Base-by-base conservation (phyloP, 805 yeast genomes). In the Sugiyamaella chiloensis region DNA sequence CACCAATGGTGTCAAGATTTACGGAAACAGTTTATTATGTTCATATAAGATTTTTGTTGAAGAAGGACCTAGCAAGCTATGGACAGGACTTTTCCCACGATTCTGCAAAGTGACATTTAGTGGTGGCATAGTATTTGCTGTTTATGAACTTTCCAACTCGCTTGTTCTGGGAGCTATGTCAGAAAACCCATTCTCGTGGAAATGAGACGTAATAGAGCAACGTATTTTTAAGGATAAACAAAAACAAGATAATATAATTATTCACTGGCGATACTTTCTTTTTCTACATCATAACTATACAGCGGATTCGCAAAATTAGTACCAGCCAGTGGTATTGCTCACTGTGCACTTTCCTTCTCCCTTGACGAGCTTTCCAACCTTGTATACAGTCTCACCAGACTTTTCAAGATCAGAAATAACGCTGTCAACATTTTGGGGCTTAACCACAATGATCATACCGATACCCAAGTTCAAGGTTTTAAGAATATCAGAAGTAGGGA, bases 381-480 rank as follows among this genome's bases (percentile, higher is more conserved):
- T 70, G 64, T 79, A 83, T 2, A 89, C 93, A 4, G 71, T 77
- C 71, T 93, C 96, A 36, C 89, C 87, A 34, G 80, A 83, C 46
- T 72, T 71, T 56, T 72, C 68, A 50, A 91, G 73, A 52, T 78
- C 68, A 42, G 68, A 62, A 37, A 72, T 70, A 17, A 81, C 83
- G 54, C 71, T 70, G 1, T 72, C 78, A 19, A 79, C 96, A 44
- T 86, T 79, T 53, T 75, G 82, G 42, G 72, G 67, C 65, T 79
- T 82, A 24, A 87, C 96, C 59, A 91, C 85, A 31, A 85, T 79
- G 34, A 88, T 89, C 98, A 91, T 91, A 60, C 99, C 99, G 60
- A 93, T 77, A 71, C 99, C 99, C 76, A 91, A 76, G 69, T 93
- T 93, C 66, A 93, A 79, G 8, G 99, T 95, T 74, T 88, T 91